Base-by-base conservation (phyloP, 2,329 filamentous ascomycete genomes). In the Phialemoniopsis sp. region DNA sequence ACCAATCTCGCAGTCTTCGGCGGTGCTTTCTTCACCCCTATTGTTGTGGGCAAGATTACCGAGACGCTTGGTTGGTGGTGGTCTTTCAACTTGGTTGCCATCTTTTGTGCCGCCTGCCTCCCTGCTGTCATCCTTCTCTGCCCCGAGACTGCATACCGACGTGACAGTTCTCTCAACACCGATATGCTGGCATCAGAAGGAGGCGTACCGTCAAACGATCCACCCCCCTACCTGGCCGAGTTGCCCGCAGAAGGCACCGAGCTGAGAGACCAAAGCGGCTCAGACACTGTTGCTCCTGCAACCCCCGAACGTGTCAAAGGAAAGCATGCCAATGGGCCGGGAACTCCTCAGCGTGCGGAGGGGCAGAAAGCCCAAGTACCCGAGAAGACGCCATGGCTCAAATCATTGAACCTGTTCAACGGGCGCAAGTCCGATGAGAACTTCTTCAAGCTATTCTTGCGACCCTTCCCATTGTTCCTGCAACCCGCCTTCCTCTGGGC, bases 11-110 rank as follows among this genome's bases (percentile, higher is more conserved):
- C 76, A 42, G 62, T 82, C 49, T 73, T 83, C 63, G 64, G 72
- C 44, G 72, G 74, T 33, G 66, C 71, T 40, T 77, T 80, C 53
- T 70, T 77, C 53, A 95, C 91, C 0, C 91, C 91, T 0, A 88
- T 96, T n/a, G 66, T 95, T 17, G 89, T 90, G 2, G 90, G 90
- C 29, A 89, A 89, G 62, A 90, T 95, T 52, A 89, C 89, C 4
- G 65, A 78, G 35, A 69, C 71, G 1, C 71, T 95, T 36, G 80
- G 82, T n/a, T 95, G 89, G 84, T 67, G 78, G 57, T 95, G 89
- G 89, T 85, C 82, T 0, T 96, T 96, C 56, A 89, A 90, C 60
- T 76, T 96, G 32, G 80, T 95, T 13, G 80, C 89, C 43, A 95
- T 96, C 49, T 94, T 95, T 62, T 76, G 81, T 33, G 87, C 73